Evolutionary conservation across 345 rosid species (phyloP), one percentile per base, ranked within the genome.

Genomic region (Fremontodendron californicum): DNA sequence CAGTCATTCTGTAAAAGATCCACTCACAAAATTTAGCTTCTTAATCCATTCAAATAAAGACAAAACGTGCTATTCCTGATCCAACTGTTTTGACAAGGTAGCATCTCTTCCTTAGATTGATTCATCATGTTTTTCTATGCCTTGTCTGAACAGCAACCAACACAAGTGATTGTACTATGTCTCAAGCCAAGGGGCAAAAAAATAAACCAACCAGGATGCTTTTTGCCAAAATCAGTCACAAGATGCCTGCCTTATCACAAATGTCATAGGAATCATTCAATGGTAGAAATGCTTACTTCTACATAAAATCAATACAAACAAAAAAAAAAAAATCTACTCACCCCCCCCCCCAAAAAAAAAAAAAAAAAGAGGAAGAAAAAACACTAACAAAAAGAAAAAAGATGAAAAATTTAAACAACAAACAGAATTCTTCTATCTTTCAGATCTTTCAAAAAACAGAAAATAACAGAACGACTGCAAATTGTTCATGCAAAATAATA

Each of bases 1-100:
- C 99, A 96, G 76, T 96, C 99, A 78, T 96, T 96, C 99, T 96
- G 86, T 74, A 60, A 27, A 48, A 13, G 3, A 29, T 40, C 43
- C 58, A 66, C 31, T 73, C 49, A 63, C 57, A 35, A 45, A 23
- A 18, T 42, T 74, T 3, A 58, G 69, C 46, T 74, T 48, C 49
- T 60, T 42, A 23, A 40, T 61, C 29, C 40, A 8, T 45, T 60
- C 27, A 35, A 19, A 51, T 35, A 12, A 18, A 70, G 58, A 27
- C 8, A 68, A 21, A 67, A 72, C 46, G 9, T 6, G 21, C 6
- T 46, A 46, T 27, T 48, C 10, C 0, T 0, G 4, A 49, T 27
- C 18, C 31, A 9, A 71, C 21, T 25, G 37, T 16, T 69, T 43
- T 52, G 74, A 27, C 40, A 27, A 48, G 19, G 13, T 37, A 19